Evolutionary conservation across 2,329 filamentous ascomycete species (phyloP), one percentile per base, ranked within the genome.

Genomic region (Trichophyton rubrum): DNA sequence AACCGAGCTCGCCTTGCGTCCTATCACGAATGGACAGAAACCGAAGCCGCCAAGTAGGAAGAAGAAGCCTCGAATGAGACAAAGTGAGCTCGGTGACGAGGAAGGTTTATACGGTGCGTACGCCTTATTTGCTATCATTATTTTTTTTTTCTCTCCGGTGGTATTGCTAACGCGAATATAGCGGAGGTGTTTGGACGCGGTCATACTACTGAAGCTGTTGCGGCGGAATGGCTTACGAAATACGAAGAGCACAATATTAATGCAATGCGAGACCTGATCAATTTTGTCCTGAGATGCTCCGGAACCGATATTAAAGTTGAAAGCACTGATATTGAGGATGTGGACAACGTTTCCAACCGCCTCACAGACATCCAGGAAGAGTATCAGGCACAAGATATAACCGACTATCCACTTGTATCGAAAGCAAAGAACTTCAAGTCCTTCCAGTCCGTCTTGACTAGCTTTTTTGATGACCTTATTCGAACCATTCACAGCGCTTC

Each of bases 351-450:
- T 56, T 84, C 88, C 17, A 85, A 85, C 68, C 85, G 85, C 69
- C 77, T 99, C 53, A 79, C 82, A 22, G 91, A 97, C 67, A 79
- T 99, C n/a, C 89, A 96, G 73, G 86, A 88, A 63, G 85, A 91
- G 63, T 95, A 91, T 70, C 87, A 93, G 72, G 84, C 86, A 78
- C 82, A 87, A 80, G 84, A 88, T 70, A 86, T 92, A 57, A 87
- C 88, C 35, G 93, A 97, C 56, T 99, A 99, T 69, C 93, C 93
- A 43, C 82, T 99, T 51, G 88, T 95, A 62, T 88, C 90, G 15
- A 91, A 86, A 74, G 82, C 85, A 43, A 92, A 88, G 72, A 85
- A 84, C 61, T 87, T 84, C 64, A 83, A 84, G 65, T 83, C 86
- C 27, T 96, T 97, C 75, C 88, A 89, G 64, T 81, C 87, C 43